phyloP scores from a whole-genome alignment of 2,329 filamentous ascomycete genomes.

The Tolypocladium cylindrosporum region DNA sequence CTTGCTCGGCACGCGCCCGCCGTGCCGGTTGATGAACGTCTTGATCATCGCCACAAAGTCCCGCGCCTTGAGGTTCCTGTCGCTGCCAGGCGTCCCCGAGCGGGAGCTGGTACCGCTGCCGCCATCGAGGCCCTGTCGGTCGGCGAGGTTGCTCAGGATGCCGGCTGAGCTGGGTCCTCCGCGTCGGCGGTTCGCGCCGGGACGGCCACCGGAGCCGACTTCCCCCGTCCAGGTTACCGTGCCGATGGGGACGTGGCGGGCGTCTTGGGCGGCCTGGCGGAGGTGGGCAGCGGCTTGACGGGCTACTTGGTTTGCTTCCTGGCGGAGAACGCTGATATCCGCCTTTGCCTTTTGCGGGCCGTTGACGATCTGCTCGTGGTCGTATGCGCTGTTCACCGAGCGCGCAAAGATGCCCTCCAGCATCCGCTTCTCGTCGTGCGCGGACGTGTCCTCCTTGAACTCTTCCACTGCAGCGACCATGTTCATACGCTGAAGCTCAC shows the following conservation, averaged over 20 bases:
- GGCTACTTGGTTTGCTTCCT: constrained; percentile 72
- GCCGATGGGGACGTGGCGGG: constrained; percentile 64
- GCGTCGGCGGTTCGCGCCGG: constrained; percentile 42
- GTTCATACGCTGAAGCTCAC: constrained; percentile 41
- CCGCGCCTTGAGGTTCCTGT: constrained; percentile 36
- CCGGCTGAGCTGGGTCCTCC: constrained; percentile 43
- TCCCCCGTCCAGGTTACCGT: constrained; percentile 91
- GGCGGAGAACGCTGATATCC: constrained; percentile 67
- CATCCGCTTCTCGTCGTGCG: constrained; percentile 60
- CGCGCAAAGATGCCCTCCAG: constrained; percentile 84
- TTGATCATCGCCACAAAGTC: constrained; percentile 66
- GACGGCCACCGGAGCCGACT: constrained; percentile 66
- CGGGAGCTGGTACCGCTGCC: constrained; percentile 34
- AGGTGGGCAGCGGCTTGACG: constrained; percentile 69
- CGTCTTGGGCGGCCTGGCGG: constrained; percentile 60
- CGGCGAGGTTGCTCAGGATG: constrained; percentile 46
- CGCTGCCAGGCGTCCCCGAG: constrained; percentile 29
- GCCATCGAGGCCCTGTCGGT: constrained; percentile 41
- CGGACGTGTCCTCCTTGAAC: constrained; percentile 44
- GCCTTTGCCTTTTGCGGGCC: constrained; percentile 62
- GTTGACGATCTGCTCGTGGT: constrained; percentile 86
- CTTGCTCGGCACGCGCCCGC: constrained; percentile 71
- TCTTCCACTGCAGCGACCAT: constrained; percentile 57
- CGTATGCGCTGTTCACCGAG: constrained; percentile 81
- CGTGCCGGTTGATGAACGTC: constrained; percentile 67